These are phyloP conservation scores for Mucor racemosus DNA, from an alignment of 371 early-diverging fungal genomes.

Conservation along the genomic window DNA sequence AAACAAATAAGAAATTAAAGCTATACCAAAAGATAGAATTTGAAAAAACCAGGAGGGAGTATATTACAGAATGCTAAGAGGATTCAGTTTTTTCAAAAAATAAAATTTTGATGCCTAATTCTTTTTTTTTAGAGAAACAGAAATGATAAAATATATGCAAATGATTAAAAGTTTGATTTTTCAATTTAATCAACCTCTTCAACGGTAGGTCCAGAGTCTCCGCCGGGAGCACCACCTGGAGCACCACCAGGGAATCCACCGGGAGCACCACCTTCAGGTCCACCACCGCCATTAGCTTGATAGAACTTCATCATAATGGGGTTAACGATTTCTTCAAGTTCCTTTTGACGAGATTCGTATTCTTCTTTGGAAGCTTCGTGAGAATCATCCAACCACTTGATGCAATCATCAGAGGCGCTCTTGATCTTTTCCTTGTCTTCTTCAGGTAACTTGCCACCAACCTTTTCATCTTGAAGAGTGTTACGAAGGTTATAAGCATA, in stretches of 20 bases:
- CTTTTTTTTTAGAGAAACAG: neutral
- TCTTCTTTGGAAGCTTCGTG: conserved; percentile 91
- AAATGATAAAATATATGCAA: conserved; percentile 3
- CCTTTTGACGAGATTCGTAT: conserved; percentile 86
- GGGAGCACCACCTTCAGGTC: conserved; percentile 65
- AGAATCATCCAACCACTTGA: conserved; percentile 85
- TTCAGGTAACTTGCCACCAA: conserved; percentile 66
- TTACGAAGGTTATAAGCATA: conserved; percentile 87
- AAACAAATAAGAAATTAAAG: neutral
- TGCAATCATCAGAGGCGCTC: conserved; percentile 78
- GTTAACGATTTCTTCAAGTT: conserved; percentile 85
- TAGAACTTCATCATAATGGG: conserved; percentile 88
- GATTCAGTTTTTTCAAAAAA: neutral
- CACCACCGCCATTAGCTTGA: conserved; percentile 54
- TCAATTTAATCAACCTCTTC: conserved; percentile 54
- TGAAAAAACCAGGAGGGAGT: neutral
- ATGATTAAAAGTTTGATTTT: neutral
- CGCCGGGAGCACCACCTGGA: conserved; percentile 73
- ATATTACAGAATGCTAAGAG: conserved; percentile 2
- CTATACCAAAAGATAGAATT: neutral
- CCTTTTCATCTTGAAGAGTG: conserved; percentile 81
- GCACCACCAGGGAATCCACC: conserved; percentile 73
- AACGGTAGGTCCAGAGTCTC: conserved; percentile 58
- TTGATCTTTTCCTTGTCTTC: conserved; percentile 82
- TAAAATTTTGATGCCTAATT: neutral